Percentiles rank a stretch among this genome's conserved stretches.
These are phyloP conservation scores for Blumeria graminis DNA, from an alignment of 2,329 filamentous ascomycete species.

Conservation along the genomic window DNA sequence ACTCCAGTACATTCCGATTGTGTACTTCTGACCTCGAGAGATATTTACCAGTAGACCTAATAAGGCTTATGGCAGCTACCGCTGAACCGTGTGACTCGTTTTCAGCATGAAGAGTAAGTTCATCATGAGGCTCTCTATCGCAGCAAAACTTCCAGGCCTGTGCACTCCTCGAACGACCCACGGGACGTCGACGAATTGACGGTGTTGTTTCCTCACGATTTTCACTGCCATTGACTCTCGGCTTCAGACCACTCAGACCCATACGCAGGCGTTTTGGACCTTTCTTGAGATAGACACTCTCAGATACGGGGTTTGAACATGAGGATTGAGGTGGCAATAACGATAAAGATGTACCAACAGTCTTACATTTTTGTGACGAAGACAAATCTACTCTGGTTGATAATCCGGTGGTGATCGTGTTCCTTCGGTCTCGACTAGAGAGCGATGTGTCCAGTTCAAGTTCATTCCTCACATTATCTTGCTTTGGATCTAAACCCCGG, in stretches of 20 bases:
- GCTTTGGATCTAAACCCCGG: too few species aligned
- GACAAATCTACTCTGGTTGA: conserved; percentile 41
- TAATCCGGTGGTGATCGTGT: conserved; percentile 6
- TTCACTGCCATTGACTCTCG: conserved; percentile 30
- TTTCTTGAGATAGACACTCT: conserved; percentile 19
- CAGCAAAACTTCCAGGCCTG: conserved; percentile 82
- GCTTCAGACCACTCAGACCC: conserved; percentile 40
- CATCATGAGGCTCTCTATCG: conserved; percentile 54
- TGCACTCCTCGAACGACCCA: conserved; percentile 64
- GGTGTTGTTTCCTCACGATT: conserved; percentile 18
- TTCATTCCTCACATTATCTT: too few species aligned
- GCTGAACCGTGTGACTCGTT: conserved; percentile 60
- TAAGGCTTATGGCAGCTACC: conserved; percentile 55
- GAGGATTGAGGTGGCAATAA: conserved; percentile 34
- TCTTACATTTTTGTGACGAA: conserved; percentile 66
- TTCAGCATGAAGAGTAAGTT: conserved; percentile 58
- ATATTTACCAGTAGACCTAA: conserved; percentile 44
- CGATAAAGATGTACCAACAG: conserved; percentile 43
- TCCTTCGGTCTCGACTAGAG: background rate
- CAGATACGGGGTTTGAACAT: conserved; percentile 22
- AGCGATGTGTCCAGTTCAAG: too few species aligned
- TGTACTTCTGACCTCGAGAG: conserved; percentile 27
- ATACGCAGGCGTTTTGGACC: conserved; percentile 33
- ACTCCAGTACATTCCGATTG: conserved; percentile 35
- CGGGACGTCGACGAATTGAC: conserved; percentile 27